Conservation (phyloP, 192 early-diverging fungal species). For the Dimargaris xerosporica region DNA sequence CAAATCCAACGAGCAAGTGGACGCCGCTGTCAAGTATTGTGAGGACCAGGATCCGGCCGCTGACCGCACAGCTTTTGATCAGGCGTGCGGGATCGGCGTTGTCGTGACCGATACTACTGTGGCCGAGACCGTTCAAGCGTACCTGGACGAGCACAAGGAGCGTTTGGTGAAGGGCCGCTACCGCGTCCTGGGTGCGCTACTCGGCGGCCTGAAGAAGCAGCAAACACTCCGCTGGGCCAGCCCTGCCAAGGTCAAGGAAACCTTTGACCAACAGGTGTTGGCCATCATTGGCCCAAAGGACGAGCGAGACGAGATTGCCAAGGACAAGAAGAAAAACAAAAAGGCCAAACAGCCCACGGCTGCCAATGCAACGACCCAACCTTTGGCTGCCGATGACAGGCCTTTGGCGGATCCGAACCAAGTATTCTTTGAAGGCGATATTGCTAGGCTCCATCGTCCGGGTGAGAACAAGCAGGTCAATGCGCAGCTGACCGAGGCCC, state of each 20-base stretch:
- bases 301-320: conserved; percentile 64
- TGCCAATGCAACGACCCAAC: conserved; percentile 12
- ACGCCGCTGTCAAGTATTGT: conserved; percentile 83
- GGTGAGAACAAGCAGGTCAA: conserved; percentile 96
- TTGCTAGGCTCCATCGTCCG: conserved; percentile 80
- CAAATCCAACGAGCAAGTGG: conserved; percentile 68
- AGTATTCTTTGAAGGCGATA: conserved; percentile 86
- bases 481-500: conserved; percentile 72
- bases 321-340: conserved; percentile 30
- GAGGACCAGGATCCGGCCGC: conserved; percentile 39
- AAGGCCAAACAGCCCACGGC: conserved; percentile 15
- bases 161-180: conserved; percentile 74
- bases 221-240: conserved; percentile 81
- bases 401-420: conserved; percentile 43
- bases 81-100: conserved; percentile 87
- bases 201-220: conserved; percentile 53
- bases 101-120: conserved; percentile 68
- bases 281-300: conserved; percentile 94
- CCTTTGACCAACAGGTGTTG: conserved; percentile 71
- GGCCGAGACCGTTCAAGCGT: conserved; percentile 35
- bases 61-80: conserved; percentile 59
- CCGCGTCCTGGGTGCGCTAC: conserved; percentile 54
- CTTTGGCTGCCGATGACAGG: conserved; percentile 20
- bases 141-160: conserved; percentile 51
- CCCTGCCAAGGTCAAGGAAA: conserved; percentile 67